These are phyloP conservation scores for Fusarium coffeatum DNA, from an alignment of 2,329 filamentous ascomycete species.

Conservation along the genomic window DNA sequence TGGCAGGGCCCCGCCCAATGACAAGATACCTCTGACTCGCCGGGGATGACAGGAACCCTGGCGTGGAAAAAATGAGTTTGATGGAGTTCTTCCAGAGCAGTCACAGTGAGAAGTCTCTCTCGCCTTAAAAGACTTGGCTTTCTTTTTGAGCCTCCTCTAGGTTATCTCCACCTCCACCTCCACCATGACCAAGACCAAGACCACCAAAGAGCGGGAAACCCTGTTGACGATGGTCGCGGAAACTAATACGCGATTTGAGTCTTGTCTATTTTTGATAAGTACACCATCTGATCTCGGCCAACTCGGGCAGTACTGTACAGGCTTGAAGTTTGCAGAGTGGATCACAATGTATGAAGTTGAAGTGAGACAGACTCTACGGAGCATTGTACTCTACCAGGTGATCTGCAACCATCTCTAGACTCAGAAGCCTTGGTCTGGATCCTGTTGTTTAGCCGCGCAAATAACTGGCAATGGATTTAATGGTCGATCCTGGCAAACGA, in stretches of 20 bases:
- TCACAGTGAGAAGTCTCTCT: neutral
- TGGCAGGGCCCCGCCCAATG: conserved; percentile 35
- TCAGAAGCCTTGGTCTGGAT: neutral
- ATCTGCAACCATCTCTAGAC: neutral
- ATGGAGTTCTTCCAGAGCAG: neutral
- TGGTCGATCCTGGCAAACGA: neutral
- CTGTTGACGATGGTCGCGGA: neutral
- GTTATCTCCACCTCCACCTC: neutral
- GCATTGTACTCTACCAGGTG: neutral
- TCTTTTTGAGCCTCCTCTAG: conserved; percentile 5
- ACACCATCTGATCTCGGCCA: neutral
- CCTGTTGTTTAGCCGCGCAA: conserved; percentile 2
- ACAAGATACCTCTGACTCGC: conserved; percentile 13
- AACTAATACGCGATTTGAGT: conserved; percentile 1
- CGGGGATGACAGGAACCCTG: conserved; percentile 35
- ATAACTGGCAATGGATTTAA: neutral
- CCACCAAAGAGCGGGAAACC: neutral
- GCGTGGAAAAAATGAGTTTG: neutral
- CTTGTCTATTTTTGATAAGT: neutral
- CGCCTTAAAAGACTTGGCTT: conserved; percentile 14
- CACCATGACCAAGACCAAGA: neutral
- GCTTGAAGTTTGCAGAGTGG: neutral
- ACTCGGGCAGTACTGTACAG: neutral
- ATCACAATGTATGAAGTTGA: neutral
- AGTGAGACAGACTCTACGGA: neutral